A percentile compares a stretch with the other conserved stretches of the same genome.
Evolutionary conservation across 2,329 filamentous ascomycete species (phyloP).

Genomic region (Sporothrix variecibatus): DNA sequence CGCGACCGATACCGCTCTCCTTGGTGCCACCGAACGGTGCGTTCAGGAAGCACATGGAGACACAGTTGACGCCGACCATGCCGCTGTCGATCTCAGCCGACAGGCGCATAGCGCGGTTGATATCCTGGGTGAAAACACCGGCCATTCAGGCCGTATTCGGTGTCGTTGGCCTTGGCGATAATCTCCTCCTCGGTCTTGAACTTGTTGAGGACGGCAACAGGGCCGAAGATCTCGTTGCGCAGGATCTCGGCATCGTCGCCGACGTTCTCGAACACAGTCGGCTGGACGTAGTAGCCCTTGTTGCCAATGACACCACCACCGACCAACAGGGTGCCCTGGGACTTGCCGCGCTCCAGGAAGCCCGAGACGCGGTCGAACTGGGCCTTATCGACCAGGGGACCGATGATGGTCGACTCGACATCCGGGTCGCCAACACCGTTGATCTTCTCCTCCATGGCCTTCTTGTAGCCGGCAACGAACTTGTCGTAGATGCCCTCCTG

Average conservation of each 20-base stretch:
- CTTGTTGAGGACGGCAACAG: conserved; percentile 55
- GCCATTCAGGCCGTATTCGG: conserved; percentile 49
- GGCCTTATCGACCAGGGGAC: conserved; percentile 54
- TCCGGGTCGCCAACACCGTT: conserved; percentile 64
- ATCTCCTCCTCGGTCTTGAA: conserved; percentile 61
- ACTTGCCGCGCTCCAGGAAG: conserved; percentile 48
- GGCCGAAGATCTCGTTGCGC: conserved; percentile 59
- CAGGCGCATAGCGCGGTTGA: conserved; percentile 61
- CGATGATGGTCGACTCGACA: conserved; percentile 59
- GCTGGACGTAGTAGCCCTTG: conserved; percentile 35
- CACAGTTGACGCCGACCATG: conserved; percentile 68
- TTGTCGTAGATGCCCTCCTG: conserved; percentile 58
- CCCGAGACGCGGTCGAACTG: conserved; percentile 49
- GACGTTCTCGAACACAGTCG: conserved; percentile 47
- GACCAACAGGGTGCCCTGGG: conserved; percentile 42
- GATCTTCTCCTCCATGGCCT: conserved; percentile 58
- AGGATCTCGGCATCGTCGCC: conserved; percentile 49
- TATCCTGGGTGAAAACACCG: conserved; percentile 62
- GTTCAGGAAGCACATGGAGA: conserved; percentile 42
- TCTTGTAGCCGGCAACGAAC: conserved; percentile 61
- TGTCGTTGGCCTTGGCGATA: conserved; percentile 56
- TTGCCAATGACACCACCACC: conserved; percentile 45
- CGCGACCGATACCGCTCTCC: conserved; percentile 51
- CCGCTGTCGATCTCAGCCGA: conserved; percentile 62
- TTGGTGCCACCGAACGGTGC: conserved; percentile 55